Evolutionary conservation across 1,284 basidiomycete species (phyloP).

Genomic region (Lignosus rhinocerotis): DNA sequence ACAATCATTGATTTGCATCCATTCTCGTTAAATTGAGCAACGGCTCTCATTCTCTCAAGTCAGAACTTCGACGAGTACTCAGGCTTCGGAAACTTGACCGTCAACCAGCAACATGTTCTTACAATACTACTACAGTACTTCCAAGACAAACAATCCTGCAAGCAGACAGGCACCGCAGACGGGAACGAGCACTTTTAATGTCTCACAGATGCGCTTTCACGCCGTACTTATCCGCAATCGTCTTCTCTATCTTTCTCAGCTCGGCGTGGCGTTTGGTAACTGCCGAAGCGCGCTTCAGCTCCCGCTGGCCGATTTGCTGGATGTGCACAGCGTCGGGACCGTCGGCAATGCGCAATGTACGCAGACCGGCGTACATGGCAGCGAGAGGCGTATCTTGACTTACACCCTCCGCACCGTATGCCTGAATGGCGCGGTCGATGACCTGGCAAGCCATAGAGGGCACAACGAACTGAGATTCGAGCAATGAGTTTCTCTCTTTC

Average conservation of each 20-base stretch:
- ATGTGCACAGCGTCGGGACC: constrained; percentile 93
- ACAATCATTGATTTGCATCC: too few relatives aligned
- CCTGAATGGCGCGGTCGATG: constrained; percentile 93
- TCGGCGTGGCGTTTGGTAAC: constrained; percentile 55
- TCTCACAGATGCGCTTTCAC: constrained; percentile 43
- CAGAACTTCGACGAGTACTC: too few relatives aligned
- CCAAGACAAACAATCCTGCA: too few relatives aligned
- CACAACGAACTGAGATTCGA: constrained; percentile 74
- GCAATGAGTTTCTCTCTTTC: constrained; percentile 4
- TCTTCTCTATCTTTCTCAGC: constrained; percentile 59
- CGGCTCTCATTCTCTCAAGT: too few relatives aligned
- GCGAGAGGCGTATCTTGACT: constrained; percentile 90
- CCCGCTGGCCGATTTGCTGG: constrained; percentile 89
- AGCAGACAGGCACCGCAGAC: too few relatives aligned
- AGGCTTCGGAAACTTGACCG: too few relatives aligned
- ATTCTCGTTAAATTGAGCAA: too few relatives aligned
- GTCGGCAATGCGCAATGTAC: constrained; percentile 91
- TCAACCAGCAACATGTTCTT: too few relatives aligned
- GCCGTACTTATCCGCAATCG: constrained; percentile 56
- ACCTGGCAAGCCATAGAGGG: constrained; percentile 86
- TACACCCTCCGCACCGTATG: constrained; percentile 93
- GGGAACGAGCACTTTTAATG: too few relatives aligned
- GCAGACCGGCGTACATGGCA: constrained; percentile 72
- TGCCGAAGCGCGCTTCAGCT: constrained; percentile 70
- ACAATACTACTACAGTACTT: too few relatives aligned